Percentiles rank a stretch among this genome's conserved stretches.
Evolutionary conservation across 768 basidiomycete species (phyloP).

Genomic region (Kwoniella bestiolae): DNA sequence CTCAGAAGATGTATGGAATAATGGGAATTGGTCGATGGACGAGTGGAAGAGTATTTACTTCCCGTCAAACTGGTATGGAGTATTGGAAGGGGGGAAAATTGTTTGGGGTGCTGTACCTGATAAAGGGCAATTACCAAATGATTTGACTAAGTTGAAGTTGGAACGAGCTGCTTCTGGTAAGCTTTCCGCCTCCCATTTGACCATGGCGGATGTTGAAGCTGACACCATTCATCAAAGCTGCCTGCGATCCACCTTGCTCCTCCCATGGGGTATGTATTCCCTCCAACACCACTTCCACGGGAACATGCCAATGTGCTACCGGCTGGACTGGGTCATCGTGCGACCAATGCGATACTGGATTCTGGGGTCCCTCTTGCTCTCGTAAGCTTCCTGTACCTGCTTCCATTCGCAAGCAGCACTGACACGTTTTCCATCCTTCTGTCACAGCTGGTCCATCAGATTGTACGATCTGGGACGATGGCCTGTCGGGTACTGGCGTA

Average conservation of each 20-base stretch:
- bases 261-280: slow-evolving; percentile 42
- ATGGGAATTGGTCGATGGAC: slow-evolving; percentile 8
- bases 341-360: slow-evolving; percentile 38
- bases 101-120: slow-evolving; percentile 44
- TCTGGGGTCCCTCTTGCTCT: slow-evolving; percentile 42
- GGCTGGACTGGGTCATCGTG: slow-evolving; percentile 53
- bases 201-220: neutral
- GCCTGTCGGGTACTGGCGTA: slow-evolving; percentile 42
- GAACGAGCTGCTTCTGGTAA: slow-evolving; percentile 35
- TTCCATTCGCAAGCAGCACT: slow-evolving; percentile 5
- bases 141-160: slow-evolving; percentile 11
- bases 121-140: slow-evolving; percentile 26
- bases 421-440: neutral
- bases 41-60: slow-evolving; percentile 41
- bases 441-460: slow-evolving; percentile 35
- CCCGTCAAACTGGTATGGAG: slow-evolving; percentile 40
- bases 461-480: slow-evolving; percentile 52
- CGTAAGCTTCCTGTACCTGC: slow-evolving; percentile 21
- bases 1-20: neutral
- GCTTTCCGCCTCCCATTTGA: slow-evolving; percentile 6
- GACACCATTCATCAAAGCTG: slow-evolving; percentile 14
- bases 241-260: slow-evolving; percentile 47
- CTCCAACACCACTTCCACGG: neutral
- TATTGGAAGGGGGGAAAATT: slow-evolving; percentile 34
- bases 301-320: slow-evolving; percentile 37